These are phyloP conservation scores for Escallonia rubra DNA, from an alignment of 129 eudicot genomes.

Conservation along the genomic window DNA sequence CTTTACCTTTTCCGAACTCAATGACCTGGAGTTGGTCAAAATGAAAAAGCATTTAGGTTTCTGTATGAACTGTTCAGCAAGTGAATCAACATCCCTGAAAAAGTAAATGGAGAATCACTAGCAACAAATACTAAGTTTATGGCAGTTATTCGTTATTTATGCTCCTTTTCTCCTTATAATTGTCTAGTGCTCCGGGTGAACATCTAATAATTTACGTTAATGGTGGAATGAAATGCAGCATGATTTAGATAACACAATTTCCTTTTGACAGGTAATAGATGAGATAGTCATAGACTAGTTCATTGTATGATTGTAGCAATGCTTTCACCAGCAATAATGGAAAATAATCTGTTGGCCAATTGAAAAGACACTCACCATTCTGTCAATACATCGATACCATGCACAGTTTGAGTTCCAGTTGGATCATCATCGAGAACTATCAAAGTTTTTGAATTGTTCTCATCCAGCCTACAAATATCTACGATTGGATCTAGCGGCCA, in stretches of 20 bases:
- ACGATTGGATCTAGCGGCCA: constrained; percentile 73
- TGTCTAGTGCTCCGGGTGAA: background rate
- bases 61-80: constrained; percentile 62
- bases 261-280: no score
- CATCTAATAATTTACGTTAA: background rate
- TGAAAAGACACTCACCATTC: constrained; percentile 59
- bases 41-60: constrained; percentile 94
- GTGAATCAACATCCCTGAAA: constrained; percentile 80
- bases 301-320: background rate
- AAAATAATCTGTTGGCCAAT: background rate
- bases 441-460: constrained; percentile 57
- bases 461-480: constrained; percentile 58
- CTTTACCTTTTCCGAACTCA: constrained; percentile 74
- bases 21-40: constrained; percentile 84
- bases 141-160: background rate
- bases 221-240: background rate
- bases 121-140: constrained; percentile 1
- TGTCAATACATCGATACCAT: constrained; percentile 90
- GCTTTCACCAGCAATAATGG: background rate
- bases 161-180: background rate
- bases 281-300: no score
- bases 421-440: constrained; percentile 99
- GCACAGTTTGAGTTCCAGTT: constrained; percentile 98
- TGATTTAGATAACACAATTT: background rate
- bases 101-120: constrained; percentile 11